phyloP scores from a whole-genome alignment of 352 stramenopile species.

The Blastocystis sp. region DNA sequence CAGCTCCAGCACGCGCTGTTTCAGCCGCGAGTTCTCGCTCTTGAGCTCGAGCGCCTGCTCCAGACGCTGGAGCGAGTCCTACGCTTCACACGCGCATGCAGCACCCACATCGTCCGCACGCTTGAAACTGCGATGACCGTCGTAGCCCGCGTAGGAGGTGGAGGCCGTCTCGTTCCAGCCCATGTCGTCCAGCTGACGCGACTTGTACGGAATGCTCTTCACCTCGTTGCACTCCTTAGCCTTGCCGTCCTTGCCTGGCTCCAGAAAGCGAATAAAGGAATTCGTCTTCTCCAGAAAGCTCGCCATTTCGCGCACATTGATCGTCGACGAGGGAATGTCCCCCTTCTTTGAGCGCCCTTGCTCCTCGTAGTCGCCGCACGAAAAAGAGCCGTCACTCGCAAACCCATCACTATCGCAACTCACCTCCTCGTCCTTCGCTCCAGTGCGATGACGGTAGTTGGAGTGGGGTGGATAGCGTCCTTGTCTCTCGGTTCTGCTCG shows the following conservation, averaged over 20 bases:
- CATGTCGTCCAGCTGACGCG: conserved; percentile 8
- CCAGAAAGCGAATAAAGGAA: conserved; percentile 59
- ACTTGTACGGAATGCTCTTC: conserved; percentile 11
- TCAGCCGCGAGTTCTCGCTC: conserved; percentile 28
- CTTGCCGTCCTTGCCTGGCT: background rate
- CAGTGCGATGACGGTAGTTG: no score
- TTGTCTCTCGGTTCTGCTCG: no score
- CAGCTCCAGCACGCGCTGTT: conserved; percentile 26
- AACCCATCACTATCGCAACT: conserved; percentile 47
- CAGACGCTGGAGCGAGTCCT: conserved; percentile 37
- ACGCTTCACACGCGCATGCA: background rate
- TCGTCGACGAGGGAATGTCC: background rate
- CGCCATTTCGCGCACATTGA: conserved; percentile 63
- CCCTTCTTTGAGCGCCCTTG: background rate
- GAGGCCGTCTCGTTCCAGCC: background rate
- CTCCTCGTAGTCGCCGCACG: background rate
- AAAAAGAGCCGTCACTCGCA: conserved; percentile 6
- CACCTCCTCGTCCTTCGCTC: background rate
- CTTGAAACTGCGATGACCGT: background rate
- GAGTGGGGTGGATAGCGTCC: no score
- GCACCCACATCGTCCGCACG: background rate
- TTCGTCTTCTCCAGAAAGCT: conserved; percentile 64
- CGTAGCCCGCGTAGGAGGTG: background rate
- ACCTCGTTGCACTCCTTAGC: conserved; percentile 9
- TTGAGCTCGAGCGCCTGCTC: conserved; percentile 45